Conservation (phyloP, 306 rosid species). For the Gynostemma pentaphyllum region DNA sequence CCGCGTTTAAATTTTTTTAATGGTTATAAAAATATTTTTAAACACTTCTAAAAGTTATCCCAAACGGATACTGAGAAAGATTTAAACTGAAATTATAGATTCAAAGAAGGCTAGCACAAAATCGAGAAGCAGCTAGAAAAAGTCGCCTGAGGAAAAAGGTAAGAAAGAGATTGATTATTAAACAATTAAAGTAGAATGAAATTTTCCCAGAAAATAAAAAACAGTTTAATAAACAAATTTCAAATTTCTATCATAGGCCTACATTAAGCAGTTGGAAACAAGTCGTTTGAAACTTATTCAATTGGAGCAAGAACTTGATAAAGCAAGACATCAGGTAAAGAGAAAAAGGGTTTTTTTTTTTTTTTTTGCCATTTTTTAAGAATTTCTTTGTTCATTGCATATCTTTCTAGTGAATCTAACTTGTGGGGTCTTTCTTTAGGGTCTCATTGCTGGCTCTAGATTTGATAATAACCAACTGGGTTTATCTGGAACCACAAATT, state of each 20-base stretch:
- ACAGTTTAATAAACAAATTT: constrained; percentile 7
- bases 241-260: constrained; percentile 45
- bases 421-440: constrained; percentile 45
- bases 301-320: constrained; percentile 72
- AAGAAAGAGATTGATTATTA: constrained; percentile 7
- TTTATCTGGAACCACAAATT: constrained; percentile 37
- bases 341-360: constrained; percentile 17
- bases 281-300: constrained; percentile 71
- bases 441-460: constrained; percentile 40
- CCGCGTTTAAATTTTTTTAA: too few species aligned
- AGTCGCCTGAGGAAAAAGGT: constrained; percentile 93
- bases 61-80: too few species aligned
- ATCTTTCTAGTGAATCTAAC: constrained; percentile 11
- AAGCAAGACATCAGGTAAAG: constrained; percentile 59
- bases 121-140: constrained; percentile 98
- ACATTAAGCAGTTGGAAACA: constrained; percentile 81
- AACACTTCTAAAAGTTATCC: too few species aligned
- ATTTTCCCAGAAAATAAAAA: background rate
- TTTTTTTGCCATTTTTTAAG: constrained; percentile 4
- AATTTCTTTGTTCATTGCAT: background rate
- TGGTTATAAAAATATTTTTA: too few species aligned
- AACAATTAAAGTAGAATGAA: background rate
- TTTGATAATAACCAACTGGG: constrained; percentile 39
- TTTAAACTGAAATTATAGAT: constrained; percentile 36
- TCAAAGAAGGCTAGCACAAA: constrained; percentile 92